Conservation (phyloP, 176 grass and related monocot genomes). For the Otatea glauca region DNA sequence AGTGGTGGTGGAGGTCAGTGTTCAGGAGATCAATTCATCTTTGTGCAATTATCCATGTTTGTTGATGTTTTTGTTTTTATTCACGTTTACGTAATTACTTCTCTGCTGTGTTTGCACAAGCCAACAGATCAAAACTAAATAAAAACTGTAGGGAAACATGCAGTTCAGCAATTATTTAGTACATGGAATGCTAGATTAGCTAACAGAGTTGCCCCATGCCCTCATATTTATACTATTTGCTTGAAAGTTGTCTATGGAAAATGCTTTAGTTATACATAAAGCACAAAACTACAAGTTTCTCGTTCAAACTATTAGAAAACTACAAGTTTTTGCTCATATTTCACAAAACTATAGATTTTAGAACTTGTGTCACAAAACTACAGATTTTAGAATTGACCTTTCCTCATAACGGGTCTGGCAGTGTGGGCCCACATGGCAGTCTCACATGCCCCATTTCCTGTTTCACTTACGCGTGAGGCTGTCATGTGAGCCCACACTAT, state of each 20-base stretch:
- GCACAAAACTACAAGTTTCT: neutral
- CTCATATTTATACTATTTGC: neutral
- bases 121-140: neutral
- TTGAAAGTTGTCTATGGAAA: constrained; percentile 2
- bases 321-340: no score
- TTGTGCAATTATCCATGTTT: neutral
- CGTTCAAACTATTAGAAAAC: no score
- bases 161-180: neutral
- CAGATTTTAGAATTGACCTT: no score
- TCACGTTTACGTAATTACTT: constrained; percentile 10
- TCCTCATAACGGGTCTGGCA: no score
- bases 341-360: no score
- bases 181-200: constrained; percentile 19
- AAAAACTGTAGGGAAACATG: neutral
- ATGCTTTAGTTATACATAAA: constrained; percentile 5
- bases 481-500: no score
- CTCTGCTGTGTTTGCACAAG: neutral
- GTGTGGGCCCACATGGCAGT: no score
- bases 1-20: constrained; percentile 98
- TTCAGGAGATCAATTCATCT: constrained; percentile 35
- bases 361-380: no score
- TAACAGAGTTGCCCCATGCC: neutral
- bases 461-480: no score
- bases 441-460: no score
- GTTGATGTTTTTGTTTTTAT: neutral